These are phyloP conservation scores for Cyberlindnera subsufficiens DNA, from an alignment of 805 yeast species.

Conservation along the genomic window DNA sequence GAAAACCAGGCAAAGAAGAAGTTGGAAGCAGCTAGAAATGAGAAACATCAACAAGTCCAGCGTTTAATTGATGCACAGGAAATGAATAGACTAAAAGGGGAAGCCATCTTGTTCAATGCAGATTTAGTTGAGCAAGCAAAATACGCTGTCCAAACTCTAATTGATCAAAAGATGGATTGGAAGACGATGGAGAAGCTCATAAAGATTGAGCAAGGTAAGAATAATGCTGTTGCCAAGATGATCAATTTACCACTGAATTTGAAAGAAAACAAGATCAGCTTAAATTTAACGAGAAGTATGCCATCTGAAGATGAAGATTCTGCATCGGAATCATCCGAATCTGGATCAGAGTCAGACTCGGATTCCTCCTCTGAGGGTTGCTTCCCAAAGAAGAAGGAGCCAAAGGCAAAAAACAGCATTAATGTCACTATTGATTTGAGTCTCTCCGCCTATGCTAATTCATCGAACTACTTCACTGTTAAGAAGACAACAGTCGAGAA, in stretches of 20 bases:
- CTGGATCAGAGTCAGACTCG: conserved; percentile 21
- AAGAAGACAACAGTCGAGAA: conserved; percentile 73
- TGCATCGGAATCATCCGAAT: conserved; percentile 27
- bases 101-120: conserved; percentile 62
- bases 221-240: conserved; percentile 55
- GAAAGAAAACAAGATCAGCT: conserved; percentile 56
- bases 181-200: conserved; percentile 74
- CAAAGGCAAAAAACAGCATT: conserved; percentile 25
- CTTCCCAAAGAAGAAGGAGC: conserved; percentile 5
- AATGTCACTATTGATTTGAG: conserved; percentile 61
- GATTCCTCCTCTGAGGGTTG: conserved; percentile 5
- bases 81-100: conserved; percentile 62
- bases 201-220: conserved; percentile 58
- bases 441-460: conserved; percentile 82
- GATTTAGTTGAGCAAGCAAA: conserved; percentile 69
- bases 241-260: conserved; percentile 68
- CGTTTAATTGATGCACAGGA: conserved; percentile 59
- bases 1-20: conserved; percentile 71
- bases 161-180: conserved; percentile 94
- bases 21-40: conserved; percentile 67
- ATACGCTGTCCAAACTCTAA: conserved; percentile 53
- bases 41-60: conserved; percentile 64
- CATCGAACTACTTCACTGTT: conserved; percentile 71
- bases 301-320: conserved; percentile 28
- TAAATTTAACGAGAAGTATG: conserved; percentile 45